Percentiles rank a stretch among this genome's conserved stretches.
These are phyloP conservation scores for Cystoderma amianthinum DNA, from an alignment of 768 basidiomycete genomes.

Conservation along the genomic window DNA sequence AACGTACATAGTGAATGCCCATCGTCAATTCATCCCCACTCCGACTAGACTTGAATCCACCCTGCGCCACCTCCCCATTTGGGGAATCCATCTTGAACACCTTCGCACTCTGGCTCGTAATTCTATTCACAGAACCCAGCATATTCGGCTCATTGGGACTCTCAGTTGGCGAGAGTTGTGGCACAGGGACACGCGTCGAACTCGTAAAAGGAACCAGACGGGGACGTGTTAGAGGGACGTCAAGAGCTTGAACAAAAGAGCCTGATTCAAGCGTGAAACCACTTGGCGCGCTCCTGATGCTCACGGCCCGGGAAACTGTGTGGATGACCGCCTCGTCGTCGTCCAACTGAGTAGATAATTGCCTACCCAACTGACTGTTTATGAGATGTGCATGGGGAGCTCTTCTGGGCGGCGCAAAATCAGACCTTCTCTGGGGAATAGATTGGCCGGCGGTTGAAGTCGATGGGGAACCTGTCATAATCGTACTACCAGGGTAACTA, in stretches of 20 bases:
- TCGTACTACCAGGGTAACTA: slow-evolving; percentile 38
- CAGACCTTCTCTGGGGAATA: slow-evolving; percentile 59
- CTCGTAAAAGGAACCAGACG: slow-evolving; percentile 69
- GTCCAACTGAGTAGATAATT: slow-evolving; percentile 27
- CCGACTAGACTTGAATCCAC: slow-evolving; percentile 23
- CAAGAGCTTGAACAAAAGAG: slow-evolving; percentile 21
- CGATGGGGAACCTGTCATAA: slow-evolving; percentile 55
- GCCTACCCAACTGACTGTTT: slow-evolving; percentile 24
- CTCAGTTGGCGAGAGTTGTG: slow-evolving; percentile 30
- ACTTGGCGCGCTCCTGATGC: slow-evolving; percentile 41
- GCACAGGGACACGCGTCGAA: slow-evolving; percentile 58
- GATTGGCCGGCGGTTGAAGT: slow-evolving; percentile 59
- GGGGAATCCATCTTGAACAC: slow-evolving; percentile 28
- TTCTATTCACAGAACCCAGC: slow-evolving; percentile 29
- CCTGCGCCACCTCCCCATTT: slow-evolving; percentile 14
- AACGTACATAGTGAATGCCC: slow-evolving; percentile 65
- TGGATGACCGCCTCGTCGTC: slow-evolving; percentile 36
- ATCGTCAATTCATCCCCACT: slow-evolving; percentile 62
- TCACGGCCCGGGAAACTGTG: slow-evolving; percentile 39
- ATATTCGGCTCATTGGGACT: background rate
- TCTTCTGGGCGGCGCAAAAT: slow-evolving; percentile 59
- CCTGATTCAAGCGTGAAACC: slow-evolving; percentile 28
- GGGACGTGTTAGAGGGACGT: slow-evolving; percentile 31
- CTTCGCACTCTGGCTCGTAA: slow-evolving; percentile 61
- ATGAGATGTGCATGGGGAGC: slow-evolving; percentile 34